Evolutionary conservation across 163 green algal species (phyloP).

Genomic region (Chlamydomonas reinhardtii): DNA sequence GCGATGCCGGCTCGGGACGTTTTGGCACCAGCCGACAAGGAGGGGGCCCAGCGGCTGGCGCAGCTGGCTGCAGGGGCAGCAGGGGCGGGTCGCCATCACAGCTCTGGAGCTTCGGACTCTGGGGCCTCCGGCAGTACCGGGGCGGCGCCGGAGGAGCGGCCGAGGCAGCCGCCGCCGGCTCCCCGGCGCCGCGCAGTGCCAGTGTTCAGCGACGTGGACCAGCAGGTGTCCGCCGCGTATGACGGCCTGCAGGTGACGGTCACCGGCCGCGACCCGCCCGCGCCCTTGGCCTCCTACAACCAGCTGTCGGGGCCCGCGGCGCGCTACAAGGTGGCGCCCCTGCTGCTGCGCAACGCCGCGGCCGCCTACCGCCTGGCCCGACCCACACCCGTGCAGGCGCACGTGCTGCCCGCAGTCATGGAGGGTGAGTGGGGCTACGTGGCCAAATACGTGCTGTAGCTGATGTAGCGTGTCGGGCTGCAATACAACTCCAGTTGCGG

Average conservation of each 20-base stretch:
- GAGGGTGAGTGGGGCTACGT: constrained; percentile 15
- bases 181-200: background rate
- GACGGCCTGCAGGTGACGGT: constrained; percentile 4
- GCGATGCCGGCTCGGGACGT: no score
- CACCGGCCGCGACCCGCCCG: constrained; percentile 16
- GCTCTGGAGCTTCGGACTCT: no score
- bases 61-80: no score
- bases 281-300: constrained; percentile 38
- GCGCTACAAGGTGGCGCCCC: background rate
- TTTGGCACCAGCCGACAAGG: no score
- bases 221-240: constrained; percentile 6
- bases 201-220: constrained; percentile 9
- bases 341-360: constrained; percentile 28
- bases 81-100: no score
- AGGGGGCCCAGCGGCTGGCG: no score
- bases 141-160: no score
- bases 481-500: no score
- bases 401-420: constrained; percentile 52
- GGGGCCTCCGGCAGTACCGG: no score
- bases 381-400: constrained; percentile 62
- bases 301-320: background rate
- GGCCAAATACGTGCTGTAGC: no score
- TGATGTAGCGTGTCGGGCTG: no score
- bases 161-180: no score
- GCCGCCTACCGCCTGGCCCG: constrained; percentile 16